A percentile compares a stretch with the other conserved stretches of the same genome.
Conservation (phyloP, 345 rosid genomes). For the Citrus sinensis region DNA sequence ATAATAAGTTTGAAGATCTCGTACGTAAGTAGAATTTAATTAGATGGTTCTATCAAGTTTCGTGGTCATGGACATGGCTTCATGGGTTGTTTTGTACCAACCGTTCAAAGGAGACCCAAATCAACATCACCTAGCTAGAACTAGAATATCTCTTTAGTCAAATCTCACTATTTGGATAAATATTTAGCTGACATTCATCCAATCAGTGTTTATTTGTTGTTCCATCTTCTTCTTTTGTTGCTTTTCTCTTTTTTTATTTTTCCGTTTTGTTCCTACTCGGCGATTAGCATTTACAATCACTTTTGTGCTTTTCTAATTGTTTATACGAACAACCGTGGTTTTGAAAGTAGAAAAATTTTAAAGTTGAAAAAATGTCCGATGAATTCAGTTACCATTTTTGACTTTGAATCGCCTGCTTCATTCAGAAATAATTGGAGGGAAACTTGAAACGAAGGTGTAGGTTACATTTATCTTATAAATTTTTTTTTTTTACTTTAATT, state of each 20-base stretch:
- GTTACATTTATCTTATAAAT: neutral
- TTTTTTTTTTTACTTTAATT: neutral
- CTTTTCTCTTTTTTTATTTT: neutral
- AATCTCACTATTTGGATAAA: slow-evolving; percentile 19
- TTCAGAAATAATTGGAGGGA: neutral
- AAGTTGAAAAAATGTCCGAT: neutral
- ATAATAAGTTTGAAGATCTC: neutral
- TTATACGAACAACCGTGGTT: no score
- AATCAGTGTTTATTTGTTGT: no score
- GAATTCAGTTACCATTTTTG: neutral
- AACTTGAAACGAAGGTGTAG: neutral
- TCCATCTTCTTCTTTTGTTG: neutral
- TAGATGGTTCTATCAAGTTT: neutral
- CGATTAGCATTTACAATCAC: neutral
- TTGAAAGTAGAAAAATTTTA: no score
- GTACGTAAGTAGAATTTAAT: neutral
- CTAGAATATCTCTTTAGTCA: neutral
- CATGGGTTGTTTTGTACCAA: slow-evolving; percentile 11
- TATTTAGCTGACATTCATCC: no score
- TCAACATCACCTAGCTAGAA: neutral
- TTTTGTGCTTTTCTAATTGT: neutral
- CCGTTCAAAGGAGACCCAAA: slow-evolving; percentile 16
- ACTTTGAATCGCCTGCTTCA: neutral
- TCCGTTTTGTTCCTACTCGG: neutral
- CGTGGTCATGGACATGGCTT: neutral